phyloP scores from a whole-genome alignment of 257 asterid genomes.

The Solanum corneliomulleri region DNA sequence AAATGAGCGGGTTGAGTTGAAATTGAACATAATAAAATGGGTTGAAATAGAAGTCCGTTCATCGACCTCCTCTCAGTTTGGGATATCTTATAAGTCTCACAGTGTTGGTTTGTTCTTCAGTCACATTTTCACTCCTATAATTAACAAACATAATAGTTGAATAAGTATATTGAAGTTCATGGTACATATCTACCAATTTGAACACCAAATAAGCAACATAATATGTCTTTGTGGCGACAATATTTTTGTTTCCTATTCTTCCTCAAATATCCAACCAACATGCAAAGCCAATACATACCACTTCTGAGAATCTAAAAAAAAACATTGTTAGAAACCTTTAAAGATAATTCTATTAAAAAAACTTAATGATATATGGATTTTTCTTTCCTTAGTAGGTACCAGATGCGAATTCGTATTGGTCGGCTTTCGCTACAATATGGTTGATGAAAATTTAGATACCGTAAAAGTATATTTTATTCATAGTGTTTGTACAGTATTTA shows the following conservation, averaged over 20 bases:
- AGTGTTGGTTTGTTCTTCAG: background rate
- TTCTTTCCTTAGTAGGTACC: background rate
- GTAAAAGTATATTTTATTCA: too few relatives aligned
- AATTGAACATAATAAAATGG: too few relatives aligned
- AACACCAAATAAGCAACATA: background rate
- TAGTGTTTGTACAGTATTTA: too few relatives aligned
- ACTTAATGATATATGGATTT: background rate
- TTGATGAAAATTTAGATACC: too few relatives aligned
- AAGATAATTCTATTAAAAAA: too few relatives aligned
- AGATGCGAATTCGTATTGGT: background rate
- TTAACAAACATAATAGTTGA: background rate
- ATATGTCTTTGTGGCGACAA: too few relatives aligned
- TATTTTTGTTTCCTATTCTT: background rate
- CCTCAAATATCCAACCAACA: background rate
- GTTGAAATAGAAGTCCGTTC: too few relatives aligned
- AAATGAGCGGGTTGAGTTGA: too few relatives aligned
- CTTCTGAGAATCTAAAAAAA: background rate
- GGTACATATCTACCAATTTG: background rate
- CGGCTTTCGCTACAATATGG: background rate
- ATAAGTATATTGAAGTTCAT: too few relatives aligned
- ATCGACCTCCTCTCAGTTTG: background rate
- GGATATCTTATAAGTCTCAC: background rate
- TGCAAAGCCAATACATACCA: background rate
- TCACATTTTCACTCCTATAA: background rate
- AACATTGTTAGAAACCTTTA: background rate